Evolutionary conservation across 495 filamentous ascomycete species (phyloP), one percentile per base, ranked within the genome.

Genomic region (Tetracladium marchalianum): DNA sequence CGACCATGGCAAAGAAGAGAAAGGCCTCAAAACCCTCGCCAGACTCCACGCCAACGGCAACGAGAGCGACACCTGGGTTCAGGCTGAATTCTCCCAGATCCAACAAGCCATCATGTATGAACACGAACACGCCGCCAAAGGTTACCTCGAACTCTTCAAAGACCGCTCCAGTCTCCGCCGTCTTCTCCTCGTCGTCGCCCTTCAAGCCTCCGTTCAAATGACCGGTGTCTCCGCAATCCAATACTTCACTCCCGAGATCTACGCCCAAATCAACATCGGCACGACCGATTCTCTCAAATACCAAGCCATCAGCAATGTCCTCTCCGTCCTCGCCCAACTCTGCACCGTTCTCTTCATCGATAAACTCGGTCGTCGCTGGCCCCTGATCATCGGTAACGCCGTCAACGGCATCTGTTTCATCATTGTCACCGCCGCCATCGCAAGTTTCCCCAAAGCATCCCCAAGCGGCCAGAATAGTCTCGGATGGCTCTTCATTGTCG

Each of bases 171-270:
- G 77, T 63, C 35, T 52, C 39, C 49, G 43, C 4, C 37, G 43
- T 2, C 11, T 43, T 22, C 7, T 52, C 1, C 43, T 52, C 11
- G 85, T 85, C n/a, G 85, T 81, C 64, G 68, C 67, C 1, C 57
- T 92, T 5, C 87, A 92, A 56, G 78, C 67, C 5, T 70, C 90
- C 5, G 84, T 89, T 60, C 86, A 93, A 55, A 67, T 69, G 63
- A 52, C 63, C 22, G 65, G 65, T 54, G 57, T 66, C 38, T 65
- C 67, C 49, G 62, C 61, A 48, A 61, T 65, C 51, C 63, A 77
- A 64, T 84, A 82, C 63, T 84, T 77, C 55, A 33, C 48, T 2
- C 11, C 31, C 7, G 13, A 13, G 3, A 49, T 49, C 39, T 49
- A 40, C 0, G 69, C 68, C 1, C 69, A 69, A 0, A 67, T 74